Conservation (phyloP, 1,284 basidiomycete genomes). For the Cutaneotrichosporon dermatis region DNA sequence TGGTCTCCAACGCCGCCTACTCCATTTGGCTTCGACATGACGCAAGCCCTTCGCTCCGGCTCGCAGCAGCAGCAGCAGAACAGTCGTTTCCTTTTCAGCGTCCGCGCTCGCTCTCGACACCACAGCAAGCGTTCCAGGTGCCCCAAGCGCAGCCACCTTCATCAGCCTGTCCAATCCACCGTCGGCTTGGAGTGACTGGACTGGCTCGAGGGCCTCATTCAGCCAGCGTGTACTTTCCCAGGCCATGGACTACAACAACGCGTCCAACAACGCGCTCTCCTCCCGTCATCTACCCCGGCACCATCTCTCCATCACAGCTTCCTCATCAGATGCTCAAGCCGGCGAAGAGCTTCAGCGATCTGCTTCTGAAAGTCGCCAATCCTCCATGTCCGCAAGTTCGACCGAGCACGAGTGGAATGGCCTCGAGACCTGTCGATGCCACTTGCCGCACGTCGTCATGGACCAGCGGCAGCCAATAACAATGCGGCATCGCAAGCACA, state of each 20-base stretch:
- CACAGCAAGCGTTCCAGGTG: slow-evolving; percentile 14
- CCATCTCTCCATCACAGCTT: slow-evolving; percentile 37
- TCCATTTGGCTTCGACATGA: not conserved
- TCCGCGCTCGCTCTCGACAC: slow-evolving; percentile 29
- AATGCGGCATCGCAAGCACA: not conserved
- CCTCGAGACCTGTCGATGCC: slow-evolving; percentile 27
- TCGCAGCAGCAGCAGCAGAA: not conserved
- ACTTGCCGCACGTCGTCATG: slow-evolving; percentile 21
- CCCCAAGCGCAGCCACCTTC: slow-evolving; percentile 16
- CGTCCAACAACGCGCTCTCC: slow-evolving; percentile 7
- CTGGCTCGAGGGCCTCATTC: slow-evolving; percentile 3
- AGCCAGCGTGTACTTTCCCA: slow-evolving; percentile 16
- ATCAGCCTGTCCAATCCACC: slow-evolving; percentile 22
- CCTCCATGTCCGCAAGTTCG: slow-evolving; percentile 36
- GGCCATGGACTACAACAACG: slow-evolving; percentile 16
- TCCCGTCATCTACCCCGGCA: slow-evolving; percentile 21
- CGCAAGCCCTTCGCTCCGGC: not conserved
- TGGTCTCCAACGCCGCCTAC: not conserved
- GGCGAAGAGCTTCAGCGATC: slow-evolving; percentile 34
- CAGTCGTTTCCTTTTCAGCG: slow-evolving; percentile 1
- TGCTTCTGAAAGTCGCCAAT: slow-evolving; percentile 36
- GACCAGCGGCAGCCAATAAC: slow-evolving; percentile 3
- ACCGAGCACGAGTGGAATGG: slow-evolving; percentile 33
- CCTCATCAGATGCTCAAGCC: slow-evolving; percentile 31
- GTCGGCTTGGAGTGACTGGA: slow-evolving; percentile 17